These are phyloP conservation scores for Cucurbita pepo DNA, from an alignment of 306 rosid species.

Conservation along the genomic window DNA sequence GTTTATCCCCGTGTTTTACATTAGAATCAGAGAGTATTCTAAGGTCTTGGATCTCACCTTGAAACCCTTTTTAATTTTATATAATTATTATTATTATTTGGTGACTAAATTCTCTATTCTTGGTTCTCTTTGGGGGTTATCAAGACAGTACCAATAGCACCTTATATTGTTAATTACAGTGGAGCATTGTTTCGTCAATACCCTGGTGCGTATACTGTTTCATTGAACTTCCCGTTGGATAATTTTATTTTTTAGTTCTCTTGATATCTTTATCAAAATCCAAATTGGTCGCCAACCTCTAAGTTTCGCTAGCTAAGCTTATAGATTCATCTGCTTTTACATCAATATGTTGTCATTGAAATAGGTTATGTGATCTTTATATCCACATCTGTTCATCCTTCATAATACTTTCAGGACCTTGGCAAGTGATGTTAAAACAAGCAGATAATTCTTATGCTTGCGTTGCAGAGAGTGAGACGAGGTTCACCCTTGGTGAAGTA, in stretches of 20 bases:
- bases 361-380: too few relatives aligned
- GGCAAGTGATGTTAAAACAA: constrained; percentile 99
- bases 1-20: constrained; percentile 78
- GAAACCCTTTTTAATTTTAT: not conserved
- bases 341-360: not conserved
- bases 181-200: constrained; percentile 93
- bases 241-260: not conserved
- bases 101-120: not conserved
- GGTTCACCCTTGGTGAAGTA: constrained; percentile 90
- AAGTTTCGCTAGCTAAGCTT: not conserved
- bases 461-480: constrained; percentile 74
- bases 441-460: constrained; percentile 86
- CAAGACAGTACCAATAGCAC: constrained; percentile 86
- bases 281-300: not conserved
- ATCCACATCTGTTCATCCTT: not conserved
- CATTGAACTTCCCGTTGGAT: not conserved
- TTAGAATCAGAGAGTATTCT: constrained; percentile 82
- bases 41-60: constrained; percentile 31
- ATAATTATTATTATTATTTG: too few relatives aligned
- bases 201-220: constrained; percentile 49
- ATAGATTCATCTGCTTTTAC: not conserved
- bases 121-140: constrained; percentile 16
- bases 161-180: constrained; percentile 73
- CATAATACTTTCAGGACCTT: constrained; percentile 51
- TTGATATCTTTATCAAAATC: not conserved